phyloP scores from a whole-genome alignment of 2,329 filamentous ascomycete species.

The Xylariaceae sp. region DNA sequence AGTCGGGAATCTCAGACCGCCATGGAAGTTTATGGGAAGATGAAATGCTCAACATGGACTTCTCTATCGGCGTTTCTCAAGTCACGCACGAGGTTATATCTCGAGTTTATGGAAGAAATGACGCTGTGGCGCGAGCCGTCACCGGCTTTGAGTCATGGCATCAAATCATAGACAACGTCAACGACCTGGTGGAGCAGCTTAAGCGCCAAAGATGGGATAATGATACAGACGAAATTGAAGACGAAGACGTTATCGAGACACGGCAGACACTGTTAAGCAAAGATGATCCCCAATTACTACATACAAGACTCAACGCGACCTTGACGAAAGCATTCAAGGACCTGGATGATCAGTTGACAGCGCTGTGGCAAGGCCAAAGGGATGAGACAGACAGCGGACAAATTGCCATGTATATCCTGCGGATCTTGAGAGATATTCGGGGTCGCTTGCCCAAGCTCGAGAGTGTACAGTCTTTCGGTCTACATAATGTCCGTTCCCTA shows the following conservation, averaged over 20 bases:
- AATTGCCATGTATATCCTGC: slow-evolving; percentile 71
- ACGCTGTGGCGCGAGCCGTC: slow-evolving; percentile 66
- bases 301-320: slow-evolving; percentile 62
- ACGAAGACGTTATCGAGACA: slow-evolving; percentile 71
- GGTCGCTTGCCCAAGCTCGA: slow-evolving; percentile 64
- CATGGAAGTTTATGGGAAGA: slow-evolving; percentile 70
- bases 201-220: slow-evolving; percentile 76
- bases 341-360: slow-evolving; percentile 61
- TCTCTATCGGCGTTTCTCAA: slow-evolving; percentile 66
- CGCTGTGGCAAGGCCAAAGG: slow-evolving; percentile 55
- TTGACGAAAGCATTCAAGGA: slow-evolving; percentile 62
- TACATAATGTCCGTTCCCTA: slow-evolving; percentile 66
- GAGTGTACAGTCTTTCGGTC: slow-evolving; percentile 60
- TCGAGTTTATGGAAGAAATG: slow-evolving; percentile 74
- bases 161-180: slow-evolving; percentile 71
- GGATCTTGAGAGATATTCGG: slow-evolving; percentile 76
- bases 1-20: slow-evolving; percentile 55
- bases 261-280: slow-evolving; percentile 72
- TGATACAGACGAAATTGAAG: slow-evolving; percentile 74
- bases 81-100: slow-evolving; percentile 75
- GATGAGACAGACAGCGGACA: slow-evolving; percentile 55
- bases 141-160: slow-evolving; percentile 75
- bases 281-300: slow-evolving; percentile 71
- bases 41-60: slow-evolving; percentile 67
- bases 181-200: slow-evolving; percentile 67